Conservation (phyloP, 140 eudicot genomes). For the Eryngium alpinum region DNA sequence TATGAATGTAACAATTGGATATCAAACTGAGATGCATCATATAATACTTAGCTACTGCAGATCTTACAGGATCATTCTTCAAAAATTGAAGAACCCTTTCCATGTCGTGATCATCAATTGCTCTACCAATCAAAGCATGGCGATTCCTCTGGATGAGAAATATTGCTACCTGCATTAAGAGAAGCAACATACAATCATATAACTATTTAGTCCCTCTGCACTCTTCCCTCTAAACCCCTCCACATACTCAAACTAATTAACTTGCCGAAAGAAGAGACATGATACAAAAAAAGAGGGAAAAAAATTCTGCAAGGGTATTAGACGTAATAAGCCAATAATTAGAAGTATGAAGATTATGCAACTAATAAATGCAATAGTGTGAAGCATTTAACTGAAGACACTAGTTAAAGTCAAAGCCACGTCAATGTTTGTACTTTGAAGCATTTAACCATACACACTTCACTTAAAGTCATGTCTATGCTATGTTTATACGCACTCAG, state of each 20-base stretch:
- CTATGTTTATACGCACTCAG: background rate
- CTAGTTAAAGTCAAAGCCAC: background rate
- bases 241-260: background rate
- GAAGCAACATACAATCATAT: background rate
- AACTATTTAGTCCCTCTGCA: background rate
- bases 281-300: background rate
- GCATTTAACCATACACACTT: background rate
- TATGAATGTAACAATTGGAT: constrained; percentile 1
- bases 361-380: too few species aligned
- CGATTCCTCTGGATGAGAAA: constrained; percentile 96
- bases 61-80: constrained; percentile 81
- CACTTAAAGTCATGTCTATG: background rate
- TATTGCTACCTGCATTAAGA: constrained; percentile 74
- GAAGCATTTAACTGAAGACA: background rate
- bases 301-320: background rate
- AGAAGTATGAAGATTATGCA: too few species aligned
- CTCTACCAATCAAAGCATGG: constrained; percentile 96
- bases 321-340: too few species aligned
- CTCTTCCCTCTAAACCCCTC: background rate
- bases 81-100: constrained; percentile 81
- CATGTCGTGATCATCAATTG: constrained; percentile 92
- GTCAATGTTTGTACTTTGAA: background rate
- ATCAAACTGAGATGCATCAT: constrained; percentile 13
- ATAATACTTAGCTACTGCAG: background rate
- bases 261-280: background rate